phyloP scores from a whole-genome alignment of 1,284 basidiomycete species.

The Neonothopanus nambi region DNA sequence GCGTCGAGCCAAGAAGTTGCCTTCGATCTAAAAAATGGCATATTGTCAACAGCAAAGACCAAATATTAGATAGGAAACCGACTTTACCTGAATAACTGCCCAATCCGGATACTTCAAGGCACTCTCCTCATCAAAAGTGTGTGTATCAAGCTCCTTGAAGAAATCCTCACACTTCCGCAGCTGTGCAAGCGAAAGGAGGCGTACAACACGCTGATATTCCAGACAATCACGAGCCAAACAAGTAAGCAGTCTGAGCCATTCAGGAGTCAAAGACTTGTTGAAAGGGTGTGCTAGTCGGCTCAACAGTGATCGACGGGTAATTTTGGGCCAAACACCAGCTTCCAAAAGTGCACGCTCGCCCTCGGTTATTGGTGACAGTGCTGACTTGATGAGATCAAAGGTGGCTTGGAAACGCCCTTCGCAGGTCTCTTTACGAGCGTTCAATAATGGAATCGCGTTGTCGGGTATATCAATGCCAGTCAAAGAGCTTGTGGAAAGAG shows the following conservation, averaged over 20 bases:
- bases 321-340: constrained; percentile 4
- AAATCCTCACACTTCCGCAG: too few species aligned
- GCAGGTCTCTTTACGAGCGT: too few species aligned
- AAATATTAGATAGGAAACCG: neutral
- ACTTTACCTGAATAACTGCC: constrained; percentile 32
- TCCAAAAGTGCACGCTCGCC: neutral
- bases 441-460: too few species aligned
- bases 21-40: constrained; percentile 38
- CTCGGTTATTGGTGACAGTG: neutral
- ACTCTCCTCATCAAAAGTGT: constrained; percentile 20
- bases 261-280: neutral
- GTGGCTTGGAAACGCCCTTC: too few species aligned
- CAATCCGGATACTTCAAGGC: constrained; percentile 32
- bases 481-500: neutral
- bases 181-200: neutral
- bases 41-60: neutral
- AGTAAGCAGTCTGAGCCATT: neutral
- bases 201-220: neutral
- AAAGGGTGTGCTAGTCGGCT: neutral
- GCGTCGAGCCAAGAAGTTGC: constrained; percentile 39
- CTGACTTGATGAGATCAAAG: too few species aligned
- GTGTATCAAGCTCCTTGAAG: too few species aligned
- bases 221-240: neutral
- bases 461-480: too few species aligned
- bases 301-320: constrained; percentile 1